phyloP scores from a whole-genome alignment of 1,284 basidiomycete species.

The Cryptococcus sp. region DNA sequence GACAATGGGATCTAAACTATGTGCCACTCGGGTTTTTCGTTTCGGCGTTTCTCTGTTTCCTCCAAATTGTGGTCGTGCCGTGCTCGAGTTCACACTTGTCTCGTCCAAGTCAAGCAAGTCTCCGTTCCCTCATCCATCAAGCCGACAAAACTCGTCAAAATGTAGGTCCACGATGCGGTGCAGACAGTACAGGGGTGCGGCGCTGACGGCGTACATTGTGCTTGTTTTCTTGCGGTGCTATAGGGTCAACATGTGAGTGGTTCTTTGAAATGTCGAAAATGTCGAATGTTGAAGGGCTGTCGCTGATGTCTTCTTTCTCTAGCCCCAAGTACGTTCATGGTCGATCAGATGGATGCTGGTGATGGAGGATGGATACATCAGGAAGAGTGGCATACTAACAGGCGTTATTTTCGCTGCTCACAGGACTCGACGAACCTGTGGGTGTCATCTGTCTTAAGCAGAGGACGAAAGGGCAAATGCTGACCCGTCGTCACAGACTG shows the following conservation, averaged over 20 bases:
- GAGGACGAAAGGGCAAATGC: background rate
- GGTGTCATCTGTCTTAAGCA: conserved; percentile 5
- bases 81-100: no score
- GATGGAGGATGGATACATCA: background rate
- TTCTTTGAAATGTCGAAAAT: background rate
- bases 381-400: conserved; percentile 2
- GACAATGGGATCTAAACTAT: no score
- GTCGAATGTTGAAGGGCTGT: background rate
- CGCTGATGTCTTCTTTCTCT: conserved; percentile 14
- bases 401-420: background rate
- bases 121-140: conserved; percentile 23
- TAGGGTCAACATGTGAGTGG: conserved; percentile 48
- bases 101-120: no score
- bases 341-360: background rate
- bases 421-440: conserved; percentile 51
- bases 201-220: conserved; percentile 18
- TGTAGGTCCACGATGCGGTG: conserved; percentile 23
- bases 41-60: no score
- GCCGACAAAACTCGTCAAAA: conserved; percentile 21
- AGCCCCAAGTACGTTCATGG: conserved; percentile 40
- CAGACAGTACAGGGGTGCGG: background rate
- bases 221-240: conserved; percentile 12
- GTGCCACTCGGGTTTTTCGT: no score
- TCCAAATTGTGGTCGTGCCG: no score
- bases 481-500: conserved; percentile 62